Evolutionary conservation across 1,139 yeast genomes (phyloP).

Genomic region (Yamadazyma triangularis): DNA sequence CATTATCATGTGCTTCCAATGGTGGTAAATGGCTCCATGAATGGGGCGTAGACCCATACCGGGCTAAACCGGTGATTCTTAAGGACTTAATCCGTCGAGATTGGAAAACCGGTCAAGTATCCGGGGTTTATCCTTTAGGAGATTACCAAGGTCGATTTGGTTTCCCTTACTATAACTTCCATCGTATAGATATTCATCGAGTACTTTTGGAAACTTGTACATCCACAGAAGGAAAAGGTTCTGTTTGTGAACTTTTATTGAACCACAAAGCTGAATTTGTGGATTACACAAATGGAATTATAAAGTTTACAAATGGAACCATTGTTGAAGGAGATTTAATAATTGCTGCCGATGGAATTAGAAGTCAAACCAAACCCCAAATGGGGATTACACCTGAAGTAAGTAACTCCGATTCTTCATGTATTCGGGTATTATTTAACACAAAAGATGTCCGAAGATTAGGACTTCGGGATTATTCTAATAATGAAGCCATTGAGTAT

Average conservation of each 20-base stretch:
- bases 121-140: conserved; percentile 13
- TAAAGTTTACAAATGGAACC: conserved; percentile 19
- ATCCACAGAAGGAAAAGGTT: conserved; percentile 13
- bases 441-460: conserved; percentile 15
- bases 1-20: conserved; percentile 14
- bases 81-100: conserved; percentile 16
- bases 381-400: conserved; percentile 16
- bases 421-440: conserved; percentile 17
- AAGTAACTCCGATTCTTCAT: conserved; percentile 15
- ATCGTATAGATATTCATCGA: conserved; percentile 19
- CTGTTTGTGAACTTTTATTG: conserved; percentile 16
- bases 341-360: conserved; percentile 36
- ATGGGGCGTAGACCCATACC: conserved; percentile 14
- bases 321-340: conserved; percentile 24
- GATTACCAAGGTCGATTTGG: conserved; percentile 21
- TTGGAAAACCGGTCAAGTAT: conserved; percentile 18
- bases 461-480: conserved; percentile 12
- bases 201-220: conserved; percentile 15
- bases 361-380: conserved; percentile 19
- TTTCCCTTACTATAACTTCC: conserved; percentile 16
- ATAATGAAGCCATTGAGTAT: conserved; percentile 23
- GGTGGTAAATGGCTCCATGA: conserved; percentile 12
- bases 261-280: conserved; percentile 18
- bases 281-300: conserved; percentile 18
- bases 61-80: conserved; percentile 20